A percentile compares a stretch with the other conserved stretches of the same genome.
These are phyloP conservation scores for Ogataea paradorogensis DNA, from an alignment of 805 yeast species.

Conservation along the genomic window DNA sequence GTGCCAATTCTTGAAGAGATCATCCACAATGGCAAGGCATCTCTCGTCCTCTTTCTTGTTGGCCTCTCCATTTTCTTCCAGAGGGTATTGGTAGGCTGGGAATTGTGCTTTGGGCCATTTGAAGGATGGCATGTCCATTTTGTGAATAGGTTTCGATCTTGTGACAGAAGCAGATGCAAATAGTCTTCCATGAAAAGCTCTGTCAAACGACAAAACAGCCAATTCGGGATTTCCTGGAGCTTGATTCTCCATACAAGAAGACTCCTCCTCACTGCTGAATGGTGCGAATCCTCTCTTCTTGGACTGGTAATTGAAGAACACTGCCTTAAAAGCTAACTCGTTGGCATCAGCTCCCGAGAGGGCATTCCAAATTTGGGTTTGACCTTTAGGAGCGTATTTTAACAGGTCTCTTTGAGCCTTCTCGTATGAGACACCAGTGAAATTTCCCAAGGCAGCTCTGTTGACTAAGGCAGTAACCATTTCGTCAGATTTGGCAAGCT, in stretches of 20 bases:
- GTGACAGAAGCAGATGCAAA: conserved; percentile 91
- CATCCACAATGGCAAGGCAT: conserved; percentile 75
- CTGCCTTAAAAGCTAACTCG: conserved; percentile 87
- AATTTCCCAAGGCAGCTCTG: conserved; percentile 83
- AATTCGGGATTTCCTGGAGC: conserved; percentile 88
- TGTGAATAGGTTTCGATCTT: conserved; percentile 92
- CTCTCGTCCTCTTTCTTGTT: conserved; percentile 79
- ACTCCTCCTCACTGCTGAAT: conserved; percentile 67
- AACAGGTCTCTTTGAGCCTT: conserved; percentile 54
- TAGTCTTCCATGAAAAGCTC: conserved; percentile 92
- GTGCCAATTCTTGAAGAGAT: conserved; percentile 62
- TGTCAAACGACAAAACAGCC: conserved; percentile 81
- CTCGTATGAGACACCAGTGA: conserved; percentile 64
- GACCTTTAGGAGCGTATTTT: conserved; percentile 76
- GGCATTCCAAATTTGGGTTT: conserved; percentile 72
- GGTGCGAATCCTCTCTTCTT: conserved; percentile 62
- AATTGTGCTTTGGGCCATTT: conserved; percentile 97
- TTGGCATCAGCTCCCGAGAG: conserved; percentile 86
- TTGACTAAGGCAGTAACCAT: conserved; percentile 73
- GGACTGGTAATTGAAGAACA: conserved; percentile 75
- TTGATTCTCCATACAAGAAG: conserved; percentile 71
- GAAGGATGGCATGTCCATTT: conserved; percentile 88
- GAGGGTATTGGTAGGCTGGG: conserved; percentile 67
- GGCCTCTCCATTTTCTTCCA: conserved; percentile 80
- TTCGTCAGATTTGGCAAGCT: conserved; percentile 65